Evolutionary conservation across 768 basidiomycete genomes (phyloP).

Genomic region (Suillus luteus): DNA sequence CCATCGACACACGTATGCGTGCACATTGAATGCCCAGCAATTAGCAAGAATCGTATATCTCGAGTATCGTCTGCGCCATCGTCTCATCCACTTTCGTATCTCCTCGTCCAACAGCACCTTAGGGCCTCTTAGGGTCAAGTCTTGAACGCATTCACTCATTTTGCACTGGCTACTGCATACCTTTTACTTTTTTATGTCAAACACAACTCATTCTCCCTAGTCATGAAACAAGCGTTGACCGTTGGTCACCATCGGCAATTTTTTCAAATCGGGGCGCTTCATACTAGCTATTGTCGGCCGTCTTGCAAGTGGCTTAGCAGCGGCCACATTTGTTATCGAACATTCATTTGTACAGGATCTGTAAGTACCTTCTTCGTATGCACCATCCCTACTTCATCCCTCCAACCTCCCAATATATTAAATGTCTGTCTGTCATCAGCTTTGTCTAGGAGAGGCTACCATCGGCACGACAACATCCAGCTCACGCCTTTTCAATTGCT

Average conservation of each 20-base stretch:
- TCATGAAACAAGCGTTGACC: neutral
- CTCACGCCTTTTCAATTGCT: neutral
- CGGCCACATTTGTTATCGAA: neutral
- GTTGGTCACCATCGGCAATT: neutral
- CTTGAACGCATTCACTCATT: conserved; percentile 79
- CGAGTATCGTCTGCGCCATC: conserved; percentile 71
- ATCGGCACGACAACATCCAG: neutral
- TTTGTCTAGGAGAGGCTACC: neutral
- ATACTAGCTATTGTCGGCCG: neutral
- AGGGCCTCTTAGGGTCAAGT: conserved; percentile 15
- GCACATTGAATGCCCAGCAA: neutral
- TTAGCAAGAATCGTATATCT: conserved; percentile 49
- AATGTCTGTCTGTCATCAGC: neutral
- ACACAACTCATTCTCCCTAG: neutral
- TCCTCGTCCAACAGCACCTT: conserved; percentile 46
- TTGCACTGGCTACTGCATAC: conserved; percentile 65
- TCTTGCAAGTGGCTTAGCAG: too few relatives aligned
- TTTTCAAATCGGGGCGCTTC: neutral
- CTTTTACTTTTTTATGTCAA: neutral
- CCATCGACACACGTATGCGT: neutral
- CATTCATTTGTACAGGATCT: neutral
- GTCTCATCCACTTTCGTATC: conserved; percentile 37
- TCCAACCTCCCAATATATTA: neutral
- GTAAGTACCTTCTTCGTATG: neutral
- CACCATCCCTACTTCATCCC: neutral